Conservation (phyloP, 176 grass and related monocot species). For the Puya raimondii region DNA sequence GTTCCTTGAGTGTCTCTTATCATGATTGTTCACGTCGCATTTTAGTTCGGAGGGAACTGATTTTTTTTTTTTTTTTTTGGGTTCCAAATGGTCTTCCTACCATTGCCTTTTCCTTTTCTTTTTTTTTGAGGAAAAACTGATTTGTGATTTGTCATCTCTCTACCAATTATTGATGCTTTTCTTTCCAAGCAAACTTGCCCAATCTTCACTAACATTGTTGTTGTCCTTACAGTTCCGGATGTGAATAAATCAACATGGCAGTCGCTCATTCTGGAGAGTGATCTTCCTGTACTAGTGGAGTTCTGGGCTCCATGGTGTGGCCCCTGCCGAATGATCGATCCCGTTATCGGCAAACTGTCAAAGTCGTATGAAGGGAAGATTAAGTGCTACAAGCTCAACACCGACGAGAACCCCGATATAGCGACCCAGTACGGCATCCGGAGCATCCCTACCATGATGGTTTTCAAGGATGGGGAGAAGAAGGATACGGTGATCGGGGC, state of each 20-base stretch:
- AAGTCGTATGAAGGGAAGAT: slow-evolving; percentile 79
- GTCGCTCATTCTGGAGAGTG: slow-evolving; percentile 42
- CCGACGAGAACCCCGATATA: slow-evolving; percentile 57
- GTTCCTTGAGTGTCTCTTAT: too few relatives aligned
- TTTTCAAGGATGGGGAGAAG: slow-evolving; percentile 80
- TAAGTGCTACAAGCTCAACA: slow-evolving; percentile 79
- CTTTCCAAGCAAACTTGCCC: neutral
- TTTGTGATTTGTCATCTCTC: neutral
- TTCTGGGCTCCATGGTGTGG: slow-evolving; percentile 96
- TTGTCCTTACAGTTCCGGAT: slow-evolving; percentile 43
- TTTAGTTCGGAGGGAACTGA: too few relatives aligned
- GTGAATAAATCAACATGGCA: slow-evolving; percentile 65
- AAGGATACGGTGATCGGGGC: slow-evolving; percentile 73
- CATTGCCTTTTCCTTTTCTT: too few relatives aligned
- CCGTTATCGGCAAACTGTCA: slow-evolving; percentile 59
- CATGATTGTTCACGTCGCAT: too few relatives aligned
- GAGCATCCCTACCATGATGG: slow-evolving; percentile 79
- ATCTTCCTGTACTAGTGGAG: slow-evolving; percentile 64
- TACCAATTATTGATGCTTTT: neutral
- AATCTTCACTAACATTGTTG: neutral
- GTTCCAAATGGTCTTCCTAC: too few relatives aligned
- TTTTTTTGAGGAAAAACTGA: neutral
- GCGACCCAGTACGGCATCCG: slow-evolving; percentile 57
- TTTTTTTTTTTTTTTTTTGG: too few relatives aligned
- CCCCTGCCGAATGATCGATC: slow-evolving; percentile 79